phyloP scores from a whole-genome alignment of 23 red algal genomes.

The Gracilaria vermiculophylla region DNA sequence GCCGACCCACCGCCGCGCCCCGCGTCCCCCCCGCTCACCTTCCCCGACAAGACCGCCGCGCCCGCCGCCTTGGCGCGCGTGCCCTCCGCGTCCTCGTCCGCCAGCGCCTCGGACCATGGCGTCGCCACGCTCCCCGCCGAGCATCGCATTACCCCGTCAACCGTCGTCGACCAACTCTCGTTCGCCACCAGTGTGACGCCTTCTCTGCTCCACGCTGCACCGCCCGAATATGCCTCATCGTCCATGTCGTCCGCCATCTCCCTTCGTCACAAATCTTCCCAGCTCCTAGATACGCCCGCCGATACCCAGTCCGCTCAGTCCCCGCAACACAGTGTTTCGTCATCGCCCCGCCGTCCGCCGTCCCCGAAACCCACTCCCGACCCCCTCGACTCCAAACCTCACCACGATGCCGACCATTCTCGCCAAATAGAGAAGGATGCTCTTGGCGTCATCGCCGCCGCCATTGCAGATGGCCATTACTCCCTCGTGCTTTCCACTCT shows the following conservation, averaged over 20 bases:
- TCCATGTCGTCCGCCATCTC: slow-evolving; percentile 5
- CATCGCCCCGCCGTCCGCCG: neutral
- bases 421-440: neutral
- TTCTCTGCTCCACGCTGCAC: neutral
- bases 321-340: neutral
- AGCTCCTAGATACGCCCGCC: neutral
- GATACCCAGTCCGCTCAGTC: neutral
- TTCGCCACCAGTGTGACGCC: neutral
- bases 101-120: neutral
- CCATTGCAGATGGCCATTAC: neutral
- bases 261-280: neutral
- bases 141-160: neutral
- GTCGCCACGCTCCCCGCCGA: neutral
- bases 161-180: neutral
- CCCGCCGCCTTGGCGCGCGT: neutral
- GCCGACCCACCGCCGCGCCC: too few relatives aligned
- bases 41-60: neutral
- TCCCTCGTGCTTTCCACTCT: slow-evolving; percentile 3
- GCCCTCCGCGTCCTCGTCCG: neutral
- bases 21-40: too few relatives aligned
- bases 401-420: neutral
- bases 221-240: neutral
- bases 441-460: neutral
- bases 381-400: neutral
- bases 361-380: neutral